Percentiles rank a stretch among this genome's conserved stretches.
phyloP scores from a whole-genome alignment of 768 basidiomycete species.

The Lactarius trivialis region DNA sequence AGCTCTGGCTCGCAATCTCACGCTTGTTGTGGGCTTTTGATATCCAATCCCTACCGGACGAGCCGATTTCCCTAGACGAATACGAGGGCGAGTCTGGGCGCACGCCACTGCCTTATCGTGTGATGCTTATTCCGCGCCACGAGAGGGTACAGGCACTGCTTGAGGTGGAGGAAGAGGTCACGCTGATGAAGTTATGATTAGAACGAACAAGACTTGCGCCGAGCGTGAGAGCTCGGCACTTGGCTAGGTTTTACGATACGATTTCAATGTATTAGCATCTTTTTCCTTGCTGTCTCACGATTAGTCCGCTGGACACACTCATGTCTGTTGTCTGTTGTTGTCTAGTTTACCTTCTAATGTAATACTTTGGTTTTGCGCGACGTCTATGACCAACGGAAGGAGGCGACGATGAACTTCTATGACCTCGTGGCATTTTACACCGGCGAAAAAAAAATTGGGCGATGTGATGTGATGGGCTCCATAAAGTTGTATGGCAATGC shows the following conservation, averaged over 20 bases:
- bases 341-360: not conserved
- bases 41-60: constrained; percentile 36
- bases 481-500: not conserved
- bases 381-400: not conserved
- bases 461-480: not conserved
- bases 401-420: not conserved
- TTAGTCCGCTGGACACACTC: not conserved
- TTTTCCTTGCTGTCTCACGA: not conserved
- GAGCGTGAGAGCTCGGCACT: not conserved
- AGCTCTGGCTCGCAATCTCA: constrained; percentile 40
- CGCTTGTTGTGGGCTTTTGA: constrained; percentile 44
- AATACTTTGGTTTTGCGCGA: not conserved
- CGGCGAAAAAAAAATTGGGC: not conserved
- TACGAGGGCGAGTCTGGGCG: constrained; percentile 44
- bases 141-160: constrained; percentile 17
- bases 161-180: constrained; percentile 17
- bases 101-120: constrained; percentile 39
- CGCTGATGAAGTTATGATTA: constrained; percentile 13
- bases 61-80: constrained; percentile 41
- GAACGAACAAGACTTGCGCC: not conserved
- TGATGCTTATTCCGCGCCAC: constrained; percentile 26
- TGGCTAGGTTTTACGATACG: not conserved
- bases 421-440: not conserved
- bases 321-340: not conserved
- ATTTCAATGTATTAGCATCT: not conserved